Conservation (phyloP, 208 protist genomes). For the Leishmania mexicana region DNA sequence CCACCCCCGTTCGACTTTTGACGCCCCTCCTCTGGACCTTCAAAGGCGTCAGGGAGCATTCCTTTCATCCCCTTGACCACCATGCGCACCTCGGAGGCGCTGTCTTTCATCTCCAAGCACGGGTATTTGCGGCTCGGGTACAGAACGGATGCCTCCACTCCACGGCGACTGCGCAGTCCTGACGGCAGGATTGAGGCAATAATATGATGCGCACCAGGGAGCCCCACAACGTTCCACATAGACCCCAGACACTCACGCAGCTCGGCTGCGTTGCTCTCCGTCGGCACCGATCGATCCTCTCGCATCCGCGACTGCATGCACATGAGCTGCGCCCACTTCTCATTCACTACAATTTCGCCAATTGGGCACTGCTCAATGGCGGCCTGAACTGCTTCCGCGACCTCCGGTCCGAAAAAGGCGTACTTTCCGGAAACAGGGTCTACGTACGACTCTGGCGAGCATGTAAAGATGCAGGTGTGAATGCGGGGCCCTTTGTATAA, state of each 20-base stretch:
- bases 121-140: conserved; percentile 63
- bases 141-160: conserved; percentile 48
- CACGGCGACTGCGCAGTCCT: conserved; percentile 62
- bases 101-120: conserved; percentile 37
- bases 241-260: conserved; percentile 42
- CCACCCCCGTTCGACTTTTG: conserved; percentile 16
- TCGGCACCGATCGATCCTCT: conserved; percentile 8
- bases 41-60: conserved; percentile 33
- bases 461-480: conserved; percentile 85
- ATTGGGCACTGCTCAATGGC: conserved; percentile 53
- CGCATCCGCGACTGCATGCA: conserved; percentile 45
- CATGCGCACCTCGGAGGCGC: conserved; percentile 16
- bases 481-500: conserved; percentile 82
- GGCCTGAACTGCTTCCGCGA: conserved; percentile 55
- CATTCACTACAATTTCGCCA: conserved; percentile 84
- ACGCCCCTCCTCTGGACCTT: conserved; percentile 22
- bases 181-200: conserved; percentile 66
- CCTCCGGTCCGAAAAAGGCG: conserved; percentile 68
- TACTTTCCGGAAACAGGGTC: conserved; percentile 65
- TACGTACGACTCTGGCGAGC: conserved; percentile 65
- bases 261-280: conserved; percentile 8
- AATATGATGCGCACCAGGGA: conserved; percentile 38
- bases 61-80: conserved; percentile 59
- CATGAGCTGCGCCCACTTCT: conserved; percentile 51
- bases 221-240: conserved; percentile 58